Conservation (phyloP, 192 early-diverging fungal species). For the Glomus cerebriforme region DNA sequence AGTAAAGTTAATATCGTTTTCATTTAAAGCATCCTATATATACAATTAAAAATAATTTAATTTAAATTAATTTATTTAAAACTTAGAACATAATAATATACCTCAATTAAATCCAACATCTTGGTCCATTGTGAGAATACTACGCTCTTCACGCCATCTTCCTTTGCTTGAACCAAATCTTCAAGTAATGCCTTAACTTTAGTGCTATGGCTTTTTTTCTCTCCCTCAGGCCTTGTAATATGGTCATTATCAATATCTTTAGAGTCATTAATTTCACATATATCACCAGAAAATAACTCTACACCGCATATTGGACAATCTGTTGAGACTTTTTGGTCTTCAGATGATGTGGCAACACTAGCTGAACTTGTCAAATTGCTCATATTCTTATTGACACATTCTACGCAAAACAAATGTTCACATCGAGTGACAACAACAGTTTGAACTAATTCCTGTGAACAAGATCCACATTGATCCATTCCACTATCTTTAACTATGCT, state of each 20-base stretch:
- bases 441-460: constrained; percentile 31
- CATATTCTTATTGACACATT: constrained; percentile 41
- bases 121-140: constrained; percentile 96
- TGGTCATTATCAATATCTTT: constrained; percentile 41
- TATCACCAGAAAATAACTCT: constrained; percentile 36
- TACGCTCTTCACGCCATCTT: constrained; percentile 66
- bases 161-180: constrained; percentile 39
- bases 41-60: constrained; percentile 37
- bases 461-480: constrained; percentile 42
- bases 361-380: constrained; percentile 25
- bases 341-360: constrained; percentile 38
- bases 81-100: constrained; percentile 11
- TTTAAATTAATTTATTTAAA: too few species aligned
- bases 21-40: constrained; percentile 51
- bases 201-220: constrained; percentile 41
- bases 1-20: constrained; percentile 58
- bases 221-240: constrained; percentile 22
- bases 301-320: constrained; percentile 49
- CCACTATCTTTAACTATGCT: constrained; percentile 40
- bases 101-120: constrained; percentile 79
- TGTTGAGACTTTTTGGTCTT: constrained; percentile 34
- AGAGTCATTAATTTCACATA: constrained; percentile 53
- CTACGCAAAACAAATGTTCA: constrained; percentile 45
- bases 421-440: constrained; percentile 41
- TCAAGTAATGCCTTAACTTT: constrained; percentile 54